Conservation (phyloP, 768 basidiomycete genomes). For the Brasilioporus rufonigricans region DNA sequence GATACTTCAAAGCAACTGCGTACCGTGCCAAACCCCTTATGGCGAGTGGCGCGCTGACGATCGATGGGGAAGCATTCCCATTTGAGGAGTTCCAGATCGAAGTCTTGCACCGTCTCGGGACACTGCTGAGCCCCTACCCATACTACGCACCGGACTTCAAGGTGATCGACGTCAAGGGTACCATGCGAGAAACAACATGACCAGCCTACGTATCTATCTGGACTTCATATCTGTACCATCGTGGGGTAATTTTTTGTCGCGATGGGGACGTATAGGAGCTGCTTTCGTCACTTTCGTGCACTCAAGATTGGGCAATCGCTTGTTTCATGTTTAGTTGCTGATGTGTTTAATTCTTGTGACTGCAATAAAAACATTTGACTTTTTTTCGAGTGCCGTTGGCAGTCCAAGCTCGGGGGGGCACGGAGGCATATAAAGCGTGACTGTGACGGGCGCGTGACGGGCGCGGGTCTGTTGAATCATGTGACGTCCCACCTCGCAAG, state of each 20-base stretch:
- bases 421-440: slow-evolving; percentile 19
- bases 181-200: slow-evolving; percentile 11
- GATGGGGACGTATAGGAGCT: neutral
- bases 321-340: neutral
- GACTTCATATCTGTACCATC: neutral
- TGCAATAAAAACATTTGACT: neutral
- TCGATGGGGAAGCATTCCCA: slow-evolving; percentile 80
- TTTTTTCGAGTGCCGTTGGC: neutral
- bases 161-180: slow-evolving; percentile 28
- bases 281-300: neutral
- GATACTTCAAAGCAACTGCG: slow-evolving; percentile 70
- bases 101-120: slow-evolving; percentile 65
- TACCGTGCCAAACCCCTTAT: slow-evolving; percentile 67
- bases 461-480: slow-evolving; percentile 37
- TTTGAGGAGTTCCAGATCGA: slow-evolving; percentile 78
- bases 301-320: neutral
- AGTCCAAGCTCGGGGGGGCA: neutral
- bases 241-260: neutral
- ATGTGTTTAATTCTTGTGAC: neutral
- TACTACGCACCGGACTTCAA: slow-evolving; percentile 56
- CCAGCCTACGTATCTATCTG: neutral
- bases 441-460: slow-evolving; percentile 33
- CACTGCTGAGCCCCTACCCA: slow-evolving; percentile 56
- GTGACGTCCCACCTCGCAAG: slow-evolving; percentile 24
- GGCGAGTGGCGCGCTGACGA: slow-evolving; percentile 52